These are phyloP conservation scores for Schizophyllum amplum DNA, from an alignment of 1,284 basidiomycete species.

Conservation along the genomic window DNA sequence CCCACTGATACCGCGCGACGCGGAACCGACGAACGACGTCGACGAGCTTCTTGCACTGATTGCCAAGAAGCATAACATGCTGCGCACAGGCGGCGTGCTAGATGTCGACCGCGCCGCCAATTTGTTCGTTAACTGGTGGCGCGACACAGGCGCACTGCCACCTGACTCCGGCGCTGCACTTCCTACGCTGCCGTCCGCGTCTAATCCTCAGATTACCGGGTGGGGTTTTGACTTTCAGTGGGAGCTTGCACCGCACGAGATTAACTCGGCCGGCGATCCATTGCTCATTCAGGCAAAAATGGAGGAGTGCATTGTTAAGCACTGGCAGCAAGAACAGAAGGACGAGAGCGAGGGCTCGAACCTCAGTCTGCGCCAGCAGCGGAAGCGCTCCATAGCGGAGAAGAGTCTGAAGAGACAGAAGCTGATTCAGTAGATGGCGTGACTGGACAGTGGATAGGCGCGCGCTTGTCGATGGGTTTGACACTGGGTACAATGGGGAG, in stretches of 20 bases:
- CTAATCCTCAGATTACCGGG: conserved; percentile 28
- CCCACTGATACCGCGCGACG: conserved; percentile 43
- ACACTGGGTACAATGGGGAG: no score
- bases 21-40: conserved; percentile 51
- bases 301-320: conserved; percentile 58
- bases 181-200: conserved; percentile 24
- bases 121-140: conserved; percentile 84
- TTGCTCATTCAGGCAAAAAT: conserved; percentile 51
- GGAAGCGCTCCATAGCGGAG: conserved; percentile 49
- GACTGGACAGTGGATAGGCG: no score
- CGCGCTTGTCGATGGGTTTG: no score
- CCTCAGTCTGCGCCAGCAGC: conserved; percentile 63
- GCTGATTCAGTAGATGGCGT: neutral
- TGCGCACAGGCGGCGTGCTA: conserved; percentile 65
- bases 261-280: conserved; percentile 11
- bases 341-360: conserved; percentile 47
- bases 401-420: conserved; percentile 28
- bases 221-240: conserved; percentile 85
- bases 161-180: conserved; percentile 27
- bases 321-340: conserved; percentile 32
- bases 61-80: conserved; percentile 72
- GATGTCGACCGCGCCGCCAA: conserved; percentile 65
- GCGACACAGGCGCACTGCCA: conserved; percentile 57
- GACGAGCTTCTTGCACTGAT: conserved; percentile 61
- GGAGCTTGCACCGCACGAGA: conserved; percentile 30